Base-by-base conservation (phyloP, 176 grass and related monocot species). In the Elymus sibiricus region DNA sequence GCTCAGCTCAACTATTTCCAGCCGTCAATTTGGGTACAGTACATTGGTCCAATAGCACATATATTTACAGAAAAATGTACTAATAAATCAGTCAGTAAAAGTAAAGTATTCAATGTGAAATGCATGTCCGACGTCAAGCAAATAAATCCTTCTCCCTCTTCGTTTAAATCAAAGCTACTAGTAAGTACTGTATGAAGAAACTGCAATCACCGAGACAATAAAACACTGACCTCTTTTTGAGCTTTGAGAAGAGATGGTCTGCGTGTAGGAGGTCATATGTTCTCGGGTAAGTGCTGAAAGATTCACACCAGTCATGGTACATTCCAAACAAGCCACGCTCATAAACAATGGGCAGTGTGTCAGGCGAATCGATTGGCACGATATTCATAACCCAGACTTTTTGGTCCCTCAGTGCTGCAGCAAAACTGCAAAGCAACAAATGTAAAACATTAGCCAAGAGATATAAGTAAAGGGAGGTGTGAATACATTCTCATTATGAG, bases 291-390 rank as follows among this genome's bases (percentile, higher is more conserved):
- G 97, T 97, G 87, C 97, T 99, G 87, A 99, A 99, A 86, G 94
- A 97, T 79, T 99, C 92, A 19, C 97, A 99, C 97, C 97, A 99
- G 86, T 99, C 94, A 83, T 99, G 97, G 56, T 99, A 99, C 83
- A 99, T 97, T 81, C 97, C 97, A 80, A 99, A 93, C 70, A 99
- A 86, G n/a, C 97, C 97, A 56, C 97, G 90, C 94, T 97, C 94
- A 89, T 97, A 99, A 81, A 99, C 91, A 84, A 99, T 93, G 60
- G 97, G 92, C 83, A 99, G 90, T 7, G 97, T 99, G 79, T 99
- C 97, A 39, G 97, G 63, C 80, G 94, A 96, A 91, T 99, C 90
- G 34, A 94, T 90, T 27, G 94, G 88, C 64, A 97, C 97, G 26
- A 99, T 88, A 91, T 99, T 97, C 94, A 99, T 97, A 71, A 99